Conservation (phyloP, 345 rosid genomes). For the Salix purpurea region DNA sequence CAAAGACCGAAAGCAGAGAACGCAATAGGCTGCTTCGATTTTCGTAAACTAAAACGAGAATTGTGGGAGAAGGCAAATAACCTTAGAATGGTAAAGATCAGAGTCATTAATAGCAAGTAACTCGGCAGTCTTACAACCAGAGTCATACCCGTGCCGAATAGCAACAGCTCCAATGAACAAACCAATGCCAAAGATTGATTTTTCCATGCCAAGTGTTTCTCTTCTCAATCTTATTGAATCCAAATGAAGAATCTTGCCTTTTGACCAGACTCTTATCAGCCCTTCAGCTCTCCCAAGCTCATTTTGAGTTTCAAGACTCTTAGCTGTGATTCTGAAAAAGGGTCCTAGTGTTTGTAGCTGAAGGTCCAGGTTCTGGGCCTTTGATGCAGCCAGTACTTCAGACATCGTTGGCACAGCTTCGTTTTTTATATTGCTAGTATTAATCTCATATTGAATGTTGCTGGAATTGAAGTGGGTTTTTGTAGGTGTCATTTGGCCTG, state of each 20-base stretch:
- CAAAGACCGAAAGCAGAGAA: background rate
- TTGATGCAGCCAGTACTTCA: conserved; percentile 62
- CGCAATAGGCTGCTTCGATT: background rate
- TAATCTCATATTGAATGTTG: background rate
- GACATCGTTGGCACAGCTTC: conserved; percentile 56
- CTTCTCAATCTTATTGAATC: conserved; percentile 64
- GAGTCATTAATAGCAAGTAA: conserved; percentile 93
- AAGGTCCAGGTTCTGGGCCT: conserved; percentile 66
- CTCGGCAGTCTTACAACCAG: conserved; percentile 69
- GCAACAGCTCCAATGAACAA: conserved; percentile 91
- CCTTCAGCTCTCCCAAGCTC: conserved; percentile 83
- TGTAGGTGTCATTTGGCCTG: background rate
- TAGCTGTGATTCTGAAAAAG: conserved; percentile 77
- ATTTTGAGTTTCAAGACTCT: conserved; percentile 39
- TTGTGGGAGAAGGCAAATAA: conserved; percentile 15
- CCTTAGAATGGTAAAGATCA: conserved; percentile 84
- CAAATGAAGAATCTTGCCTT: conserved; percentile 76
- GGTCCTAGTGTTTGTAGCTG: conserved; percentile 70
- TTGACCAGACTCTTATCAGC: conserved; percentile 64
- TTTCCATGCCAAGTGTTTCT: conserved; percentile 73
- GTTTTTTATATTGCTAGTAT: conserved; percentile 1
- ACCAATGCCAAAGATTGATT: conserved; percentile 79
- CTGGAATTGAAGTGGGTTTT: background rate
- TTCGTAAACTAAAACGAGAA: background rate
- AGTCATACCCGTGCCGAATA: conserved; percentile 67